Conservation (phyloP, 441 rosid species). For the Geranium incanum region DNA sequence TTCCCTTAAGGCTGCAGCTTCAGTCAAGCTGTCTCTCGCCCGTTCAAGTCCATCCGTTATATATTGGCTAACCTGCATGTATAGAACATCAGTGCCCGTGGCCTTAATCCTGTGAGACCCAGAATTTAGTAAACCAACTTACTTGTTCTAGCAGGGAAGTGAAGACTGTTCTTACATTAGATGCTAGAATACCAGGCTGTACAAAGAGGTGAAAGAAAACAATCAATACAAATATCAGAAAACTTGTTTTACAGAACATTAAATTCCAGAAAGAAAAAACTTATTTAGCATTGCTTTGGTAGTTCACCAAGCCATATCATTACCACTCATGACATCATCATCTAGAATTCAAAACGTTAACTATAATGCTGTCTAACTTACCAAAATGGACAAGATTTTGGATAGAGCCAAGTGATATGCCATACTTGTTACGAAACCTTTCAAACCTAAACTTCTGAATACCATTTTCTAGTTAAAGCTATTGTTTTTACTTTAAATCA, state of each 20-base stretch:
- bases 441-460: neutral
- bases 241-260: neutral
- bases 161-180: conserved; percentile 80
- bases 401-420: neutral
- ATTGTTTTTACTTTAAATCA: neutral
- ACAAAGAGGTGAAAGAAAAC: conserved; percentile 23
- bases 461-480: neutral
- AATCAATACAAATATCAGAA: conserved; percentile 19
- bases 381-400: conserved; percentile 3
- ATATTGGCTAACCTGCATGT: conserved; percentile 71
- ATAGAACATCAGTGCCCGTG: conserved; percentile 16
- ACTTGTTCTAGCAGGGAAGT: conserved; percentile 92
- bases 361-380: neutral
- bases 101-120: conserved; percentile 14
- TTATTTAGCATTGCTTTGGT: neutral
- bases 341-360: neutral
- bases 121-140: conserved; percentile 33
- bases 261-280: conserved; percentile 3
- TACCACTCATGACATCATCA: neutral
- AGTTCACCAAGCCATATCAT: neutral
- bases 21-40: conserved; percentile 84
- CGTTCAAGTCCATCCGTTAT: conserved; percentile 96
- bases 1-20: conserved; percentile 95
- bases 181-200: conserved; percentile 80
- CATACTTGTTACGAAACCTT: neutral